Base-by-base conservation (phyloP, 2,329 filamentous ascomycete species). In the Colletotrichum sublineola region DNA sequence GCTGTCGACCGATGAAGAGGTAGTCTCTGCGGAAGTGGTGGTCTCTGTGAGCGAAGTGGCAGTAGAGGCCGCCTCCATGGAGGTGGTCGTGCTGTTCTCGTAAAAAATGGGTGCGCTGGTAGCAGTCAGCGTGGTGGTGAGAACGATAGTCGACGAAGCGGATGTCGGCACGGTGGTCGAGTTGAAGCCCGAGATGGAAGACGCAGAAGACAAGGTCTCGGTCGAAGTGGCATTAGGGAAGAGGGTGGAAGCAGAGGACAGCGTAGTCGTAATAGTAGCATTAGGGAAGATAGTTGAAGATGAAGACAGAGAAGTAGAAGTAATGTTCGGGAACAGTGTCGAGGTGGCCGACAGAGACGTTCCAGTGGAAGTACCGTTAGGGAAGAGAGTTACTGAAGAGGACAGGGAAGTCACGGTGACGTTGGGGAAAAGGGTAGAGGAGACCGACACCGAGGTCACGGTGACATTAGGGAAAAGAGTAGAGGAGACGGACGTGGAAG, bases 231-330 rank as follows among this genome's bases (percentile, higher is more conserved):
- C 44, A 61, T 69, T 69, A 31, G 67, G 46, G 46, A 60, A 61
- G 29, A 46, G 24, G 24, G 24, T 24, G 1, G 67, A 61, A 2
- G 67, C 58, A 1, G 67, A 66, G 18, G 20, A 15, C 24, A 24
- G 24, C 24, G 24, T 24, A 24, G 24, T 24, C 24, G 24, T 24
- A 12, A 29, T 12, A 18, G 65, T 48, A 11, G 18, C 29, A 14
- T 68, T 68, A n/a, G 67, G 46, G 55, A 67, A 70, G 44, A 33
- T 3, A 3, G 62, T 69, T 7, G 62, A 60, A 14, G 46, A 67
- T 5, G 31, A 8, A 18, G 55, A 61, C 1, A 53, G 12, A 0
- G 48, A 61, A 24, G 31, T 61, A 18, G 48, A 18, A 3, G 57
- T 67, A 20, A 33, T n/a, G 56, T 67, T 67, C 8, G 48, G 57